Conservation (phyloP, 225 moss, liverwort and hornwort species). For the Rhytidiadelphus loreus region DNA sequence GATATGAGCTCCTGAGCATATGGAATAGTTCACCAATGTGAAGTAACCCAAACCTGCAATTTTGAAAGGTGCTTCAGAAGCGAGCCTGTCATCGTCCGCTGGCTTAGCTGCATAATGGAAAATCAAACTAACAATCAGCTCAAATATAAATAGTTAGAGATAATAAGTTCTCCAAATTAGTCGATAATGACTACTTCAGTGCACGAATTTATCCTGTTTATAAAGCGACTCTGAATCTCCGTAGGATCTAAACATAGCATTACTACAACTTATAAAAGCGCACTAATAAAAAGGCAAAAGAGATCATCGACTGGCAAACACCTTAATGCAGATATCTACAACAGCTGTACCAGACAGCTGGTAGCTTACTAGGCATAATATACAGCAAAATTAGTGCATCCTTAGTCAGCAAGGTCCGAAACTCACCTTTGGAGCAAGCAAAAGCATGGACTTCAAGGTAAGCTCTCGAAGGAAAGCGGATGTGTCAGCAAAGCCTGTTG, state of each 20-base stretch:
- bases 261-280: background rate
- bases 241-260: background rate
- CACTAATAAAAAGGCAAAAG: background rate
- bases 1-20: background rate
- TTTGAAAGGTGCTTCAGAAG: constrained; percentile 89
- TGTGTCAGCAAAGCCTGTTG: constrained; percentile 75
- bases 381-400: background rate
- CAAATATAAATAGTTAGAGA: background rate
- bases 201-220: background rate
- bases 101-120: constrained; percentile 54
- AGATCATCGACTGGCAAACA: background rate
- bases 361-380: background rate
- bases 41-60: constrained; percentile 53
- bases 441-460: constrained; percentile 86
- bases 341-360: background rate
- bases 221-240: background rate
- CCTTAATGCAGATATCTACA: background rate
- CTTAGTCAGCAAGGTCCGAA: background rate
- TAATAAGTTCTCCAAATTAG: background rate
- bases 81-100: constrained; percentile 80
- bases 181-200: background rate
- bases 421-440: constrained; percentile 77
- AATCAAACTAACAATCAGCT: background rate
- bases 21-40: background rate
- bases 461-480: constrained; percentile 90